Conservation (phyloP, 1,284 basidiomycete genomes). For the Moesziomyces aphidis region DNA sequence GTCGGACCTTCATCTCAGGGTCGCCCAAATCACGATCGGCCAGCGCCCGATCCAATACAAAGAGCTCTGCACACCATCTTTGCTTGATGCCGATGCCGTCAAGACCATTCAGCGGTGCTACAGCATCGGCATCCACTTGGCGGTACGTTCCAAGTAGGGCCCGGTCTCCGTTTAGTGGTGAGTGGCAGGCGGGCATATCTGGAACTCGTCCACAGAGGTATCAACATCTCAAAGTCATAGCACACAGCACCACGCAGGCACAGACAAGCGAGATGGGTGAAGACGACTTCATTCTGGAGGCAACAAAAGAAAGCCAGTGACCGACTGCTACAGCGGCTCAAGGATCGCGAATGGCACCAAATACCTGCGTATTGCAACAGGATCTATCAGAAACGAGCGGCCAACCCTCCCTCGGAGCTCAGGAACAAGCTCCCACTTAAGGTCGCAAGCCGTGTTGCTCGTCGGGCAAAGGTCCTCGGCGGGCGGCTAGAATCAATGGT, state of each 20-base stretch:
- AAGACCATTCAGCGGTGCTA: too few species aligned
- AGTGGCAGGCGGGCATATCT: too few species aligned
- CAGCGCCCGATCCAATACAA: neutral
- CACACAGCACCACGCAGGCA: neutral
- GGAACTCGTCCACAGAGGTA: too few species aligned
- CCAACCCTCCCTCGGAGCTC: slow-evolving; percentile 64
- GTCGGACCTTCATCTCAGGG: neutral
- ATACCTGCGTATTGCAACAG: slow-evolving; percentile 15
- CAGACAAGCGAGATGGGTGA: neutral
- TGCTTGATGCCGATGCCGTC: too few species aligned
- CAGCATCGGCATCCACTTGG: too few species aligned
- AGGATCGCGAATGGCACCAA: slow-evolving; percentile 6
- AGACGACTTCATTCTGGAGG: neutral
- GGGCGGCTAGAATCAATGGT: slow-evolving; percentile 58
- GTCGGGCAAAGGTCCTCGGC: slow-evolving; percentile 65
- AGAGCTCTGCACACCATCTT: too few species aligned
- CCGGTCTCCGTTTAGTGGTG: too few species aligned
- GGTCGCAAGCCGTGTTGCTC: slow-evolving; percentile 61
- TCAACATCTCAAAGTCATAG: neutral
- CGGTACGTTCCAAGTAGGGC: too few species aligned
- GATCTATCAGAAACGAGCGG: slow-evolving; percentile 64
- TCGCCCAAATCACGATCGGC: neutral
- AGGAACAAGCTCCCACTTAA: slow-evolving; percentile 63
- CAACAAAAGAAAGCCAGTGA: neutral
- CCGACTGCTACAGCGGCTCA: slow-evolving; percentile 15